phyloP scores from a whole-genome alignment of 2,329 filamentous ascomycete genomes.

The Tolypocladium guangdongense region DNA sequence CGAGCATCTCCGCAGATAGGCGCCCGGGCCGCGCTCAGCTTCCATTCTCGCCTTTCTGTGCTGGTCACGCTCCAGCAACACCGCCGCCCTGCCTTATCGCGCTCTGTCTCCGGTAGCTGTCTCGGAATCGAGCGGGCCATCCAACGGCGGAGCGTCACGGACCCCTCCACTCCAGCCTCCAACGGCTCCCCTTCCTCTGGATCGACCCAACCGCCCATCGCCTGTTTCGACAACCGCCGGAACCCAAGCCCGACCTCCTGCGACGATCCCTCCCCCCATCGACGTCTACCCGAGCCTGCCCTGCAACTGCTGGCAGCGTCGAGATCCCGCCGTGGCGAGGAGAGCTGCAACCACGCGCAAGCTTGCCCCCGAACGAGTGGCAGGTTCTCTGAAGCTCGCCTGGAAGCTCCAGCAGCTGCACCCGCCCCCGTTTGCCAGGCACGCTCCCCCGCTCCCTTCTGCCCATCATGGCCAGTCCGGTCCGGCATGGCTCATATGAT shows the following conservation, averaged over 20 bases:
- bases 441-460: slow-evolving; percentile 3
- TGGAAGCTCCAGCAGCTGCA: slow-evolving; percentile 8
- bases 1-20: slow-evolving; percentile 2
- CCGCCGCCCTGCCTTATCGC: neutral
- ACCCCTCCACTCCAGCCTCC: neutral
- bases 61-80: neutral
- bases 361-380: slow-evolving; percentile 8
- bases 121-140: neutral
- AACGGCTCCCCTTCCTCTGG: neutral
- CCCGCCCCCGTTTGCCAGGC: slow-evolving; percentile 7
- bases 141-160: neutral
- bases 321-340: neutral
- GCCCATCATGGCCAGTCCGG: slow-evolving; percentile 9
- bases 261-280: neutral
- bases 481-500: slow-evolving; percentile 14
- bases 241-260: neutral
- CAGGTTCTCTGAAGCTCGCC: slow-evolving; percentile 8
- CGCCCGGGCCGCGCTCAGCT: neutral
- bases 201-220: neutral
- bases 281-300: neutral
- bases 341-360: neutral
- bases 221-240: neutral
- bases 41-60: neutral
- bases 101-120: neutral
- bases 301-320: neutral